A percentile compares a stretch with the other conserved stretches of the same genome.
Evolutionary conservation across 345 rosid species (phyloP).

Genomic region (Hibiscus trionum): DNA sequence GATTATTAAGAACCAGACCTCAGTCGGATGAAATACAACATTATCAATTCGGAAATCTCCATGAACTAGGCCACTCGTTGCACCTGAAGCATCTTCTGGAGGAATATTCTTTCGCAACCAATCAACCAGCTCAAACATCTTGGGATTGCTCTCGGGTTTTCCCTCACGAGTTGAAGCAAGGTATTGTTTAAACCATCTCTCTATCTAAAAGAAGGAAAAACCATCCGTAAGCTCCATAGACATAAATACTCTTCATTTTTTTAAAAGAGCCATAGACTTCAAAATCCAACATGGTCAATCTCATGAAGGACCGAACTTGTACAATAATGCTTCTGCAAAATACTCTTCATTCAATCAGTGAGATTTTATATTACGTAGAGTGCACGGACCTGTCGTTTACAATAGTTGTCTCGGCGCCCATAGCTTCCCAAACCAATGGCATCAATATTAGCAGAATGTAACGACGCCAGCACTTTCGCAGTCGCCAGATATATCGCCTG

Average conservation of each 20-base stretch:
- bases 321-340: background rate
- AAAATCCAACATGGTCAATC: background rate
- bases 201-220: constrained; percentile 42
- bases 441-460: constrained; percentile 72
- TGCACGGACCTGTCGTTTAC: constrained; percentile 67
- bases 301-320: background rate
- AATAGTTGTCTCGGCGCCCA: constrained; percentile 73
- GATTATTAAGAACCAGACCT: constrained; percentile 37
- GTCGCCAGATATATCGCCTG: constrained; percentile 58
- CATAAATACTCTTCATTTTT: too few species aligned
- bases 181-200: constrained; percentile 91
- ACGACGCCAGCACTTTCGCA: constrained; percentile 67
- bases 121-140: constrained; percentile 65
- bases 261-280: background rate
- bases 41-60: constrained; percentile 96
- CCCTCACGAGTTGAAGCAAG: constrained; percentile 77
- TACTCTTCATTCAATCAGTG: background rate
- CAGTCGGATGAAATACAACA: constrained; percentile 77
- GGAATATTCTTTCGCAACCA: constrained; percentile 70
- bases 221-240: background rate
- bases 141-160: constrained; percentile 62
- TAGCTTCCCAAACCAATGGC: constrained; percentile 70
- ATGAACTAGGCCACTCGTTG: constrained; percentile 73
- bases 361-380: background rate
- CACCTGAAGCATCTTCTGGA: constrained; percentile 63